Percentiles rank a stretch among this genome's conserved stretches.
Evolutionary conservation across 2,329 filamentous ascomycete genomes (phyloP).

Genomic region (Thelonectria blattea): DNA sequence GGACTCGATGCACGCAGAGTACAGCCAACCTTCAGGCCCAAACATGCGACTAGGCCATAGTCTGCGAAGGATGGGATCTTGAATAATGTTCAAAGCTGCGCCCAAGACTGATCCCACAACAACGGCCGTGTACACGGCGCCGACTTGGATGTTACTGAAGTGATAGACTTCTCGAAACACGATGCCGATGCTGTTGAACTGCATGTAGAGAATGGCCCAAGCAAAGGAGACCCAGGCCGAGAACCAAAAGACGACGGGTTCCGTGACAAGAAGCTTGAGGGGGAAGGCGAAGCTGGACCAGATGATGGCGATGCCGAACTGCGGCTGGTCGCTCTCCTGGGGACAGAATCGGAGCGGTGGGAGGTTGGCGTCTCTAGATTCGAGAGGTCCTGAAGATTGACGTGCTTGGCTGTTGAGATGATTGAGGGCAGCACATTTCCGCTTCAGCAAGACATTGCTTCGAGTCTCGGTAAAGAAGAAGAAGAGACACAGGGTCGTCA

Average conservation of each 20-base stretch:
- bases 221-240: conserved; percentile 74
- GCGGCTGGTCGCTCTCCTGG: conserved; percentile 13
- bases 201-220: conserved; percentile 73
- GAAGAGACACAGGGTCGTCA: conserved; percentile 60
- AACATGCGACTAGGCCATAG: conserved; percentile 43
- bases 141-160: conserved; percentile 65
- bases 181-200: conserved; percentile 63
- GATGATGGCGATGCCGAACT: conserved; percentile 34
- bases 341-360: conserved; percentile 16
- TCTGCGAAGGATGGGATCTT: conserved; percentile 63
- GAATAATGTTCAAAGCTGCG: conserved; percentile 59
- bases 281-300: conserved; percentile 42
- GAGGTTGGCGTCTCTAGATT: neutral
- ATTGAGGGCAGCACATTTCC: conserved; percentile 65
- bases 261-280: conserved; percentile 57
- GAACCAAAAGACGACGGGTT: conserved; percentile 70
- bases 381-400: no score
- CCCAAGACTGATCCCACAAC: conserved; percentile 52
- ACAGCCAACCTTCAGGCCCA: conserved; percentile 65
- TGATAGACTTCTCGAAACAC: conserved; percentile 67
- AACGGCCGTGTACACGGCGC: conserved; percentile 64
- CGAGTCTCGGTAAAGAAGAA: conserved; percentile 71
- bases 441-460: conserved; percentile 68
- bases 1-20: conserved; percentile 68
- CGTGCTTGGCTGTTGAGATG: conserved; percentile 41